Evolutionary conservation across 257 asterid species (phyloP).

Genomic region (Solanum appendiculatum): DNA sequence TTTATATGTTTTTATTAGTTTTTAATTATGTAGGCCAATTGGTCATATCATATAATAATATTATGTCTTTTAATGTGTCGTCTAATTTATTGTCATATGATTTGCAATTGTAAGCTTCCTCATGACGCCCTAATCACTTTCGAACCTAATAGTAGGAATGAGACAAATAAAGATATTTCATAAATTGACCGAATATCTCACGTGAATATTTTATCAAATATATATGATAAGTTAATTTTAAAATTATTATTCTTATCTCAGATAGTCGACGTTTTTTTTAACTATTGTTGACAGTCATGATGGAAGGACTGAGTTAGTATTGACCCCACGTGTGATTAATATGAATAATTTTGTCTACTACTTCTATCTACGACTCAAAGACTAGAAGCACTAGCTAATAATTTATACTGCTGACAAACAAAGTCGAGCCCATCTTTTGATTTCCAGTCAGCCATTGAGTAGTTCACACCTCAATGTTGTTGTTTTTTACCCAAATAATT

Average conservation of each 20-base stretch:
- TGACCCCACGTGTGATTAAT: background rate
- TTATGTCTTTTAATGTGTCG: too few relatives aligned
- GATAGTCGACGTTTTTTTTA: rapidly evolving
- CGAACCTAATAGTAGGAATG: too few relatives aligned
- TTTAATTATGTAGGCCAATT: too few relatives aligned
- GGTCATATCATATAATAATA: too few relatives aligned
- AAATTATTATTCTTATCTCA: too few relatives aligned
- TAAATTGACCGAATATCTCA: background rate
- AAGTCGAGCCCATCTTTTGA: background rate
- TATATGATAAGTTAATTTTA: too few relatives aligned
- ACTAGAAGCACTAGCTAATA: background rate
- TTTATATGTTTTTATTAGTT: too few relatives aligned
- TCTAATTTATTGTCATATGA: too few relatives aligned
- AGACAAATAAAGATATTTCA: background rate
- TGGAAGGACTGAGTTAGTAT: background rate
- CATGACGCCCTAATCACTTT: too few relatives aligned
- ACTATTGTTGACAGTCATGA: background rate
- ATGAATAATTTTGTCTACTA: background rate
- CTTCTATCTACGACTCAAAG: background rate
- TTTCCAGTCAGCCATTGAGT: background rate
- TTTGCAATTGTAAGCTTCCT: too few relatives aligned
- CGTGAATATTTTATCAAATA: too few relatives aligned
- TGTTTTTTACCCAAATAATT: too few relatives aligned
- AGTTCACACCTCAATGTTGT: background rate
- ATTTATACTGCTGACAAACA: background rate